A percentile compares a stretch with the other conserved stretches of the same genome.
phyloP scores from a whole-genome alignment of 2,329 filamentous ascomycete genomes.

The Neopestalotiopsis sp. region DNA sequence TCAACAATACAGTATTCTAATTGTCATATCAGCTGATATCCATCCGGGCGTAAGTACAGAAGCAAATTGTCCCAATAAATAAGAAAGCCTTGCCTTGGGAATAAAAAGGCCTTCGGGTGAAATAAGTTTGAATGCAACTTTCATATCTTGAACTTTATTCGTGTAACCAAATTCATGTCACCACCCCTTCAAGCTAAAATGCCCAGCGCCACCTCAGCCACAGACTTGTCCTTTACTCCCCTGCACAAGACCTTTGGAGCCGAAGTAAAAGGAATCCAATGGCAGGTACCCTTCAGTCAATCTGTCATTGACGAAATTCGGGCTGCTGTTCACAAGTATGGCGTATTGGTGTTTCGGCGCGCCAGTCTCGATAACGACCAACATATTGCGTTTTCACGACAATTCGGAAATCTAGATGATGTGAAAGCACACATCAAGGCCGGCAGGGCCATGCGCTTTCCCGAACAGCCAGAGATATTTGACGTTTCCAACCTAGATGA shows the following conservation, averaged over 20 bases:
- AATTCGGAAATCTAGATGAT: constrained; percentile 15
- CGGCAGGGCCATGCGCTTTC: constrained; percentile 26
- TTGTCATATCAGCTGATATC: neutral
- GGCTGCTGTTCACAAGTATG: constrained; percentile 14
- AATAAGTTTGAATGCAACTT: neutral
- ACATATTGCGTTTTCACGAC: constrained; percentile 2
- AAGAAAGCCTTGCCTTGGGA: neutral
- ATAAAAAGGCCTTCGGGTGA: neutral
- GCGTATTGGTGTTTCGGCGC: constrained; percentile 8
- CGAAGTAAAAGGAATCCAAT: neutral
- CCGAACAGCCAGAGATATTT: neutral
- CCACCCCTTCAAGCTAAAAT: neutral
- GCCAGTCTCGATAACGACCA: constrained; percentile 11
- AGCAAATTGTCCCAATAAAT: neutral
- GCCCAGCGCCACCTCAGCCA: neutral
- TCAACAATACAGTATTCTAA: too few relatives aligned
- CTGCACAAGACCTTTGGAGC: neutral
- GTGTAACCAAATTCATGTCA: neutral
- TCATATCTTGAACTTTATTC: neutral
- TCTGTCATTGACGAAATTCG: constrained; percentile 6
- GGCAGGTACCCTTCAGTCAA: neutral
- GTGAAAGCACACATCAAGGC: constrained; percentile 6
- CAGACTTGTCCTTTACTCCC: neutral
- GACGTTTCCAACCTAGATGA: constrained; percentile 17
- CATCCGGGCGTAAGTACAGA: neutral